Base-by-base conservation (phyloP, 129 eudicot species). In the Centaurea solstitialis region DNA sequence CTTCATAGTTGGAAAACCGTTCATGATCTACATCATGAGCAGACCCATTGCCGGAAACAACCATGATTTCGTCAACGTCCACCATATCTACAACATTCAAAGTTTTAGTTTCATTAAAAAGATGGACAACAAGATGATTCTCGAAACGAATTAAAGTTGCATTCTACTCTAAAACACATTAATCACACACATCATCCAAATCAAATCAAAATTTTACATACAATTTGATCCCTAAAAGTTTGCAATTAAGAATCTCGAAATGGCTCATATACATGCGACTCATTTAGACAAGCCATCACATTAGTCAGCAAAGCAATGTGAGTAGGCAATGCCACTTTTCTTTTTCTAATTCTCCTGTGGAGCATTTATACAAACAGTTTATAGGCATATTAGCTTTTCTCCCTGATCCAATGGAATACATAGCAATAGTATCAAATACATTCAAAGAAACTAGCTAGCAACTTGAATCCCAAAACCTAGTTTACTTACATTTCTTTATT, bases 31-130 rank as follows among this genome's bases (percentile, higher is more conserved):
- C 92, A 72, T 87, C 93, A 76, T 70, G 83, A 70, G 79, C 68
- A 57, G 35, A 73, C 77, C 88, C 97, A 68, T 84, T 87, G 64
- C 75, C 91, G 61, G 92, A 69, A 78, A 83, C 77, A 57, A 82
- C 74, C 39, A 71, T 76, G 37, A 40, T 61, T 53, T 64, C 80
- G 13, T 89, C 91, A 80, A 88, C 77, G 4, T 90, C 98, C 98
- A 87, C 90, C 86, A 77, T 62, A 72, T 59, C 92, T 87, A 70
- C 75, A 80, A 79, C 62, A 50, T 7, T 64, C 41, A 38, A 70
- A 76, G 20, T 33, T 61, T 59, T 65, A 39, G 75, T 26, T 57
- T 61, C 59, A 70, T 18, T 11, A 41, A 17, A 40, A 23, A 15
- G 7, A 66, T 40, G 4, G 17, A 18, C 13, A 70, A 10, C 20